Conservation (phyloP, 2,329 filamentous ascomycete species). For the Didymella arachidicola region DNA sequence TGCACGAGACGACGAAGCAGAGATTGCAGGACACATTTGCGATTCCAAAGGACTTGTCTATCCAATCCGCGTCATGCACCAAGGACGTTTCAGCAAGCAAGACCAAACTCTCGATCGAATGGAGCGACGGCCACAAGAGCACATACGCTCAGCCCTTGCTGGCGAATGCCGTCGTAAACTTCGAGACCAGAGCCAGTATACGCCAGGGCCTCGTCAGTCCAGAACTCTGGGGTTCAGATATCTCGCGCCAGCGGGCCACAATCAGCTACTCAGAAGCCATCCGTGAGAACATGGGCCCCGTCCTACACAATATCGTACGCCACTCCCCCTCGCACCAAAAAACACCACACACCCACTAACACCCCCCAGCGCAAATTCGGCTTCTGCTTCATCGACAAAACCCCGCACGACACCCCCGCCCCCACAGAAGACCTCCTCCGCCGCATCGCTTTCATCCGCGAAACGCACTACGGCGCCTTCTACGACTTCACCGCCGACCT, state of each 20-base stretch:
- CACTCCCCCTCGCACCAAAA: not conserved
- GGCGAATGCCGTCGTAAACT: conserved; percentile 49
- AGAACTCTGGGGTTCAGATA: conserved; percentile 49
- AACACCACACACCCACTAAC: not conserved
- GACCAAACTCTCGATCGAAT: conserved; percentile 29
- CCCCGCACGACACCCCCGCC: conserved; percentile 67
- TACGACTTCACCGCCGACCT: conserved; percentile 92
- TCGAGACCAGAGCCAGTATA: conserved; percentile 44
- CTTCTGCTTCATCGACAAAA: conserved; percentile 77
- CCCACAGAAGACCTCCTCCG: conserved; percentile 78
- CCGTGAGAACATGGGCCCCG: conserved; percentile 62
- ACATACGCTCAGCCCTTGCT: conserved; percentile 72
- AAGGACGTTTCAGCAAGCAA: not conserved
- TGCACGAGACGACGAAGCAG: conserved; percentile 75
- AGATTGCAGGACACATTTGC: conserved; percentile 72
- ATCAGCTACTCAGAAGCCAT: conserved; percentile 62
- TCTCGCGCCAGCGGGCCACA: conserved; percentile 59
- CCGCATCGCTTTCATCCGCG: conserved; percentile 83
- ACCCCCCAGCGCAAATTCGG: conserved; percentile 68
- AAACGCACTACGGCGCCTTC: conserved; percentile 88
- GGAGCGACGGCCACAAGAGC: conserved; percentile 72
- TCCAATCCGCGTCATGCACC: conserved; percentile 26
- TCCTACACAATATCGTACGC: conserved; percentile 68
- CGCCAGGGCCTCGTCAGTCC: conserved; percentile 45
- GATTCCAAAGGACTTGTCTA: conserved; percentile 42